phyloP scores from a whole-genome alignment of 371 early-diverging fungal genomes.

The Rhizopus sp. region DNA sequence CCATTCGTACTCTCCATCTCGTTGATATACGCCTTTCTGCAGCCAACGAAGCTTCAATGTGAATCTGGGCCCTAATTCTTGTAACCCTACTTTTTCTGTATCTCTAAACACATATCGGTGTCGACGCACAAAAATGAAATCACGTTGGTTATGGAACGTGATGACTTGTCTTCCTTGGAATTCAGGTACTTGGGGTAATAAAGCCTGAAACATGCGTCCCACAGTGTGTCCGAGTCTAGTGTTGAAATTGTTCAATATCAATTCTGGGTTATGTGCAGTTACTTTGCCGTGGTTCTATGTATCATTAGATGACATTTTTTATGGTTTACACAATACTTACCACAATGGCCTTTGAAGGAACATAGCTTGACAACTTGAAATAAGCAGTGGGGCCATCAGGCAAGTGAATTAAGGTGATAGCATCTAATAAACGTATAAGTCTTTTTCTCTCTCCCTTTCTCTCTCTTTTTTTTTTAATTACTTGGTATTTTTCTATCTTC shows the following conservation, averaged over 20 bases:
- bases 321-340: constrained; percentile 35
- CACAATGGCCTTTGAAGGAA: constrained; percentile 74
- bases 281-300: constrained; percentile 79
- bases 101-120: constrained; percentile 95
- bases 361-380: constrained; percentile 87
- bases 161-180: constrained; percentile 95
- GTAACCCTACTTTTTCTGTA: constrained; percentile 87
- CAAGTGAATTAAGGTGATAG: constrained; percentile 91
- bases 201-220: constrained; percentile 94
- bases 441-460: neutral
- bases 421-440: constrained; percentile 54
- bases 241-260: constrained; percentile 97
- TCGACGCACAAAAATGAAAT: constrained; percentile 98
- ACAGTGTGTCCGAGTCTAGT: constrained; percentile 97
- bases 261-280: constrained; percentile 91
- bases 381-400: constrained; percentile 97
- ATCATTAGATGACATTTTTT: neutral
- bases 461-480: constrained; percentile 50
- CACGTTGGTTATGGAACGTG: constrained; percentile 98
- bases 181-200: constrained; percentile 97
- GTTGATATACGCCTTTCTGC: constrained; percentile 93
- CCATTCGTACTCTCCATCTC: constrained; percentile 95
- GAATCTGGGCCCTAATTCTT: constrained; percentile 97
- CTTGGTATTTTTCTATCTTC: constrained; percentile 91
- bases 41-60: constrained; percentile 94